Evolutionary conservation across 768 basidiomycete species (phyloP).

Genomic region (Podaxis sp.): DNA sequence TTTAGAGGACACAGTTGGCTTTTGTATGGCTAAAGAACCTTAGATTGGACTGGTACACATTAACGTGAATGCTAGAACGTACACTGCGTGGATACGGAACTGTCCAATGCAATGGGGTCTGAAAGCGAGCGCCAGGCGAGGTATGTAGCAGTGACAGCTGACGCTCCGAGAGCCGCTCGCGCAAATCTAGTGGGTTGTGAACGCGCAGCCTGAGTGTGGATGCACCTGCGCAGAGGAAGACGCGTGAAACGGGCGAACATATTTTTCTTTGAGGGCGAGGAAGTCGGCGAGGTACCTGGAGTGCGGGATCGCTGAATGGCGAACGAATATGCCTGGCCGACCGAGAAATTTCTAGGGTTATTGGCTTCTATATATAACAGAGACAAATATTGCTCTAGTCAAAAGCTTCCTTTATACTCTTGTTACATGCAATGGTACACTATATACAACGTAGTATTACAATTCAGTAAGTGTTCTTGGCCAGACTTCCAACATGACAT

Average conservation of each 20-base stretch:
- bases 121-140: conserved; percentile 48
- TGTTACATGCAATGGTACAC: background rate
- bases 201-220: conserved; percentile 43
- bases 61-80: background rate
- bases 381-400: background rate
- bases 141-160: conserved; percentile 45
- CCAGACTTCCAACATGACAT: background rate
- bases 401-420: background rate
- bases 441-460: background rate
- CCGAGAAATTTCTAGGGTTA: background rate
- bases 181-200: conserved; percentile 18
- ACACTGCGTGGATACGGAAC: conserved; percentile 22
- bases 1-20: conserved; percentile 13
- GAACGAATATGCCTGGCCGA: background rate
- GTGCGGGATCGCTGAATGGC: background rate
- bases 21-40: conserved; percentile 17
- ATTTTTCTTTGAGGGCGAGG: background rate
- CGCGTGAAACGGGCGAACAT: conserved; percentile 61
- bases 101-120: conserved; percentile 50
- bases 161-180: conserved; percentile 40
- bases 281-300: conserved; percentile 9
- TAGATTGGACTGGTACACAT: background rate
- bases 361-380: conserved; percentile 6
- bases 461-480: background rate
- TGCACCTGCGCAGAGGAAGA: conserved; percentile 49